phyloP scores from a whole-genome alignment of 257 asterid species.

The Nyctanthes arbortristis region DNA sequence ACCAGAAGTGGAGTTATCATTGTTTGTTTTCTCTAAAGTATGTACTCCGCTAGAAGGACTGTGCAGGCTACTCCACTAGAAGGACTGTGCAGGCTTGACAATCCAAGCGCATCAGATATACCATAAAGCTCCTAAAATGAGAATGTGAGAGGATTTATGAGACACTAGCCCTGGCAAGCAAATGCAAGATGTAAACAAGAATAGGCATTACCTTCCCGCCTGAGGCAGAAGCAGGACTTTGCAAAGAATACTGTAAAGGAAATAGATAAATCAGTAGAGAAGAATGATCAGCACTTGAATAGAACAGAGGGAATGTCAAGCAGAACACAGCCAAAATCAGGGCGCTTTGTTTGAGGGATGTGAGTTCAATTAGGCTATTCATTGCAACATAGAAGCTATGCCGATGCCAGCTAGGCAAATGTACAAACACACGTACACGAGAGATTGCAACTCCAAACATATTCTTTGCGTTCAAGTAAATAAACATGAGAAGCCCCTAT shows the following conservation, averaged over 20 bases:
- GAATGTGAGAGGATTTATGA: neutral
- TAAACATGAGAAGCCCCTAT: too few relatives aligned
- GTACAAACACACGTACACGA: too few relatives aligned
- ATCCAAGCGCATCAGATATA: slow-evolving; percentile 37
- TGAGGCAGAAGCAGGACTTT: slow-evolving; percentile 40
- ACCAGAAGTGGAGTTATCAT: slow-evolving; percentile 31
- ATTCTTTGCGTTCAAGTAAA: too few relatives aligned
- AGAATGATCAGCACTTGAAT: neutral
- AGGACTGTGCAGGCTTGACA: slow-evolving; percentile 33
- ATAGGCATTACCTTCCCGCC: slow-evolving; percentile 66
- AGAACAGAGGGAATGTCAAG: neutral
- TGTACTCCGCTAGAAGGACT: slow-evolving; percentile 29
- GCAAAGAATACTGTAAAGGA: slow-evolving; percentile 34
- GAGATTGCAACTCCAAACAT: too few relatives aligned
- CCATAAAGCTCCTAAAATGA: slow-evolving; percentile 41
- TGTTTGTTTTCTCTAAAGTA: slow-evolving; percentile 39
- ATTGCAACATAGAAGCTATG: too few relatives aligned
- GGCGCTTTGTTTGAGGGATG: too few relatives aligned
- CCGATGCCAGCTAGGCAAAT: too few relatives aligned
- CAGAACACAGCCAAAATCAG: neutral
- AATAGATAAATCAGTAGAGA: neutral
- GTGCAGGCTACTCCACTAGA: slow-evolving; percentile 29
- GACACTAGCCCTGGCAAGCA: neutral
- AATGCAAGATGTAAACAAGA: neutral
- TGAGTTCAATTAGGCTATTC: too few relatives aligned